Percentiles rank a stretch among this genome's conserved stretches.
phyloP scores from a whole-genome alignment of 208 protist species.

The Balamuthia mandrillaris region DNA sequence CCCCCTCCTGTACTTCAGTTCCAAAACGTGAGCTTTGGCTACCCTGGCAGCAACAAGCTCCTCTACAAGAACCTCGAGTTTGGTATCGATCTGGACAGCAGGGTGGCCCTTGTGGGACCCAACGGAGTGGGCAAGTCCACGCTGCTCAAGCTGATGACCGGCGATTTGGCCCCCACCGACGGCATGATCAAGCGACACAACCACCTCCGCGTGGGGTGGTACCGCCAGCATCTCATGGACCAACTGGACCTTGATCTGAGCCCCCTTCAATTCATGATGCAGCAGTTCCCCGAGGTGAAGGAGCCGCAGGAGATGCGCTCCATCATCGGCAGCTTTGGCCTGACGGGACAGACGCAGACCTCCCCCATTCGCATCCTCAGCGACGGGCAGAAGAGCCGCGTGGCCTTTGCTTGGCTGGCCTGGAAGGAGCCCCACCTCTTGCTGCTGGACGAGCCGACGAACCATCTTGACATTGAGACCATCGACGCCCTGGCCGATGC shows the following conservation, averaged over 20 bases:
- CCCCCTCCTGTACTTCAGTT: conserved; percentile 90
- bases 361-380: conserved; percentile 86
- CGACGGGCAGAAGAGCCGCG: conserved; percentile 90
- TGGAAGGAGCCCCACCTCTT: conserved; percentile 75
- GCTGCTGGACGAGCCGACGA: conserved; percentile 88
- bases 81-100: conserved; percentile 66
- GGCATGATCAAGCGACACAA: conserved; percentile 62
- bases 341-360: conserved; percentile 83
- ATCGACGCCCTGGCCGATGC: conserved; percentile 79
- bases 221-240: conserved; percentile 93
- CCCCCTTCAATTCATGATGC: conserved; percentile 87
- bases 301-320: conserved; percentile 80
- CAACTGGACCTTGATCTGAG: conserved; percentile 87
- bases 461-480: conserved; percentile 94
- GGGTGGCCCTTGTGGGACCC: conserved; percentile 69
- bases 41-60: conserved; percentile 45
- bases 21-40: conserved; percentile 64
- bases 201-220: conserved; percentile 76
- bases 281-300: conserved; percentile 80
- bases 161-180: conserved; percentile 53
- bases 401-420: conserved; percentile 90
- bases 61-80: conserved; percentile 69
- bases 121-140: conserved; percentile 76
- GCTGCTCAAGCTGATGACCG: conserved; percentile 68
- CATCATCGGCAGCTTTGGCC: conserved; percentile 83